Evolutionary conservation across 139 green algal genomes (phyloP).

Genomic region (Spirogloea muscicola): DNA sequence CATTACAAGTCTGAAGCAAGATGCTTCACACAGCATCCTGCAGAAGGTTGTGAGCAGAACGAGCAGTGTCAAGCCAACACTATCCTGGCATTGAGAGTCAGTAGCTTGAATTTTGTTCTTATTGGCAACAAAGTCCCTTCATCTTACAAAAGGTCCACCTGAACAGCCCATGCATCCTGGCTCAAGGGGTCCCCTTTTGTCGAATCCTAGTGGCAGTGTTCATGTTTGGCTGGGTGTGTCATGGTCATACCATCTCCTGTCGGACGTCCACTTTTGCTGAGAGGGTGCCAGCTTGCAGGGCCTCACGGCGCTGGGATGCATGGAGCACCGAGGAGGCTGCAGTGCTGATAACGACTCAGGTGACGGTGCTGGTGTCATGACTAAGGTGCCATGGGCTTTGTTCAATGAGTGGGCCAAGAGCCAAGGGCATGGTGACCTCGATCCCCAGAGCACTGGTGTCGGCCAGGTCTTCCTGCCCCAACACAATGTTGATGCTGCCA

Average conservation of each 20-base stretch:
- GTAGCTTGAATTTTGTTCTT: neutral
- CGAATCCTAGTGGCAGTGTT: too few species aligned
- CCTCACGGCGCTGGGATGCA: conserved; percentile 88
- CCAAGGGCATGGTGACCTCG: conserved; percentile 38
- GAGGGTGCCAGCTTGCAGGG: conserved; percentile 48
- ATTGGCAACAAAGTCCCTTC: neutral
- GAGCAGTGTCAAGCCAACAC: too few species aligned
- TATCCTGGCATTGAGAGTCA: too few species aligned
- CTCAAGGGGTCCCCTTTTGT: neutral
- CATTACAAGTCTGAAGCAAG: conserved; percentile 87
- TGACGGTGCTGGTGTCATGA: conserved; percentile 98
- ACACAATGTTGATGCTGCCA: conserved; percentile 53
- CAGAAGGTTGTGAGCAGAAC: too few species aligned
- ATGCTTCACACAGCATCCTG: conserved; percentile 84
- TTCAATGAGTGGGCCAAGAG: conserved; percentile 68
- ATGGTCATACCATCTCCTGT: neutral
- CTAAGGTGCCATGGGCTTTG: conserved; percentile 90
- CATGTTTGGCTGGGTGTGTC: neutral
- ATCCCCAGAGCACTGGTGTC: conserved; percentile 63
- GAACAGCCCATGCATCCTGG: neutral
- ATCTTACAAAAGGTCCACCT: too few species aligned
- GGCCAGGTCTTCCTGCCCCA: conserved; percentile 97
- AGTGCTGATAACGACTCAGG: conserved; percentile 93
- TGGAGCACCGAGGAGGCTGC: conserved; percentile 98
- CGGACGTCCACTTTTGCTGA: neutral